Base-by-base conservation (phyloP, 345 rosid genomes). In the Salix koriyanagi region DNA sequence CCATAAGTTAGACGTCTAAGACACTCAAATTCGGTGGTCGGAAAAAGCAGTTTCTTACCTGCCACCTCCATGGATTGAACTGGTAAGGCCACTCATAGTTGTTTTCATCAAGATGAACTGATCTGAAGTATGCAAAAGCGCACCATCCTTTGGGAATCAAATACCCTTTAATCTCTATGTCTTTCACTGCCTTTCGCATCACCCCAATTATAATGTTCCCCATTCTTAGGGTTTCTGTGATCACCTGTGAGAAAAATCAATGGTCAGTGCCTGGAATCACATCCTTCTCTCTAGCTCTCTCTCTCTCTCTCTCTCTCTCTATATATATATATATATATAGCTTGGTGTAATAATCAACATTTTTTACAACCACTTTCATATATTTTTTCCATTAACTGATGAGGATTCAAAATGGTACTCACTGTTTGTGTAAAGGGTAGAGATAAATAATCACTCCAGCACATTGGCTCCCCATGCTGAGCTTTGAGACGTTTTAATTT, bases 1-100 rank as follows among this genome's bases (percentile, higher is more conserved):
- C 56, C 37, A 16, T 14, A 39, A 67, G 4, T 7, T 19, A 36
- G 18, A 66, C 6, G 5, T 0, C 44, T 8, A 6, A 19, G 2
- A 9, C 5, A 39, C 21, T 16, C 71, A 39, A 11, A 67, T 18
- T 1, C 4, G 41, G 2, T 4, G 5, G 21, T 15, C 23, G n/a
- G 12, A 11, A 41, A 12, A 41, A 11, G 46, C 4, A 41, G 12
- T 7, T 65, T 54, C 89, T 87, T 90, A 96, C 98, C 83, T 89
- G 93, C 99, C 98, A 94, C 72, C 98, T 94, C 99, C 95, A 94
- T 14, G 99, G 99, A 82, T 94, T 84, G 77, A 96, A 96, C 62
- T 85, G 80, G 84, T 94, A 89, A 42, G 99, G 99, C 74, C 86
- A 83, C 62, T 92, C 92, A 76, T 92, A 96, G 75, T 89, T 81